Conservation (phyloP, 1,284 basidiomycete species). For the Leccinum subspadiceum region DNA sequence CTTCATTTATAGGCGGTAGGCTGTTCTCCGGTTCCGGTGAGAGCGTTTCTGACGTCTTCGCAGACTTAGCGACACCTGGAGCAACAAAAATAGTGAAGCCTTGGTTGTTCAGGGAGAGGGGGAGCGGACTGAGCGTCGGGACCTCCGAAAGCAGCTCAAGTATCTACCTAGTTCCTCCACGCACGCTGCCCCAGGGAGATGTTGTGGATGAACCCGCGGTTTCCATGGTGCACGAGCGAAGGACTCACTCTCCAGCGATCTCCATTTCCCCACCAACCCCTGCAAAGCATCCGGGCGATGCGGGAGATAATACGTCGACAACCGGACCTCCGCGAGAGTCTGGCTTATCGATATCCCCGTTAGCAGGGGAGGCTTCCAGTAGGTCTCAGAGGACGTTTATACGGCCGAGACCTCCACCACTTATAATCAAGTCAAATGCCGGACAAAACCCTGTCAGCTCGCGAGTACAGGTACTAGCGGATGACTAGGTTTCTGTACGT, state of each 20-base stretch:
- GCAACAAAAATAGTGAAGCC: conserved; percentile 7
- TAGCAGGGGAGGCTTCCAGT: conserved; percentile 25
- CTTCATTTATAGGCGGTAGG: conserved; percentile 72
- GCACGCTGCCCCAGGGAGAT: conserved; percentile 2
- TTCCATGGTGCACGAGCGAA: not conserved
- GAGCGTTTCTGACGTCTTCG: conserved; percentile 1
- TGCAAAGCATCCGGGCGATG: not conserved
- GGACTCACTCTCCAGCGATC: conserved; percentile 2
- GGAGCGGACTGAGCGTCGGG: conserved; percentile 2
- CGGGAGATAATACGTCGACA: not conserved
- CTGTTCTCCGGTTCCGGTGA: conserved; percentile 6
- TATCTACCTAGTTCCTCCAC: not conserved
- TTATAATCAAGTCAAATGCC: conserved; percentile 18
- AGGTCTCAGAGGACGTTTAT: conserved; percentile 40
- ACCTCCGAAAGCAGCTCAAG: not conserved
- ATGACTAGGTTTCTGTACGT: conserved; percentile 17
- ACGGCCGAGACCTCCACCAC: conserved; percentile 44
- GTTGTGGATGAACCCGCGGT: not conserved
- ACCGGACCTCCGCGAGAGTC: conserved; percentile 22
- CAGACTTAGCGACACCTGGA: conserved; percentile 35
- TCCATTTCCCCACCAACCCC: not conserved
- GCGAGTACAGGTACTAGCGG: conserved; percentile 20
- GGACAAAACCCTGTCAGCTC: conserved; percentile 7
- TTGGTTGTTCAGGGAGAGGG: conserved; percentile 1
- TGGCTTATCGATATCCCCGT: conserved; percentile 13